Base-by-base conservation (phyloP, 176 grass and related monocot genomes). In the Zizania latifolia region DNA sequence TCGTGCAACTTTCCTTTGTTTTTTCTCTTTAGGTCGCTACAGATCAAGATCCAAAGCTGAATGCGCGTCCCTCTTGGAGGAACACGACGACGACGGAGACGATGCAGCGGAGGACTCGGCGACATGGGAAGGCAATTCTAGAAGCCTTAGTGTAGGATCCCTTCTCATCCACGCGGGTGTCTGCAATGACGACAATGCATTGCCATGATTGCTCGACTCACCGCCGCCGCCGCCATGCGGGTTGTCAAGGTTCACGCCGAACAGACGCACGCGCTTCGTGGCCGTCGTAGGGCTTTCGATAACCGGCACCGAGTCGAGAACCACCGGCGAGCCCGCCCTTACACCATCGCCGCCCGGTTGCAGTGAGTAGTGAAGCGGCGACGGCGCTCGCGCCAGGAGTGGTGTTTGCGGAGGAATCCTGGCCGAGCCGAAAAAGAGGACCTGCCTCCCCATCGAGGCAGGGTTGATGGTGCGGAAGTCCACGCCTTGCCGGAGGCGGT, bases 11-110 rank as follows among this genome's bases (percentile, higher is more conserved):
- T 90, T 92, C 85, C 83, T 81, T 69, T 88, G 36, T n/a, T 41
- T 71, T 29, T 56, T 46, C 58, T 76, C 40, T 83, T 66, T 68
- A 70, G 78, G 84, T 93, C 82, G 48, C 48, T 53, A 99, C 87
- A 99, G 89, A 87, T 99, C 92, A 69, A 90, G 96, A 99, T 99
- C 92, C 79, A 99, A 74, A 30, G 87, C 84, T 15, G 92, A 90
- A 68, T 82, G 92, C 28, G 75, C 82, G 58, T 88, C 89, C 77
- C 82, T 88, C 68, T 70, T 88, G 36, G 89, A 79, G 34, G 92
- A 90, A 55, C 84, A 90, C 64, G 92, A 92, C 29, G 91, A 75
- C 30, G 92, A 89, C 4, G 89, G 86, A 22, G 84, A 83, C 35
- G 75, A 79, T 3, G 79, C 77, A 0, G 75, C 74, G 12, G 86